These are phyloP conservation scores for Arthrobotrys conoides DNA, from an alignment of 2,329 filamentous ascomycete species.

Conservation along the genomic window DNA sequence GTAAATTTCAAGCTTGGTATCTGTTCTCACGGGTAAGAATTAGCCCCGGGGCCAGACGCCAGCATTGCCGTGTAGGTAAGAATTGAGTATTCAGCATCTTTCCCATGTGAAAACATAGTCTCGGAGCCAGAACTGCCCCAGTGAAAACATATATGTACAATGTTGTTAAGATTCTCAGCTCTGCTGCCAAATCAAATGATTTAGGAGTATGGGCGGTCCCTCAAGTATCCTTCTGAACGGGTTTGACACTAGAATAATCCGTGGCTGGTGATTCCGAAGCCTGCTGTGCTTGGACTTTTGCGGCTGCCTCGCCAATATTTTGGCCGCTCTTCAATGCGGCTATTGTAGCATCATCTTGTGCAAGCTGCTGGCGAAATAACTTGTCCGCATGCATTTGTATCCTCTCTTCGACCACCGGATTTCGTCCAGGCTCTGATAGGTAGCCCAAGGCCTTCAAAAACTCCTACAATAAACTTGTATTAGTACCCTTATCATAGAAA, in stretches of 20 bases:
- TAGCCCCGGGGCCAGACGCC: too few relatives aligned
- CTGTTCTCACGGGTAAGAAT: too few relatives aligned
- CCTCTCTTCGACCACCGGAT: conserved; percentile 80
- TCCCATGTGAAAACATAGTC: too few relatives aligned
- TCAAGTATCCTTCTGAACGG: conserved; percentile 1
- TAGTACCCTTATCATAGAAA: neutral
- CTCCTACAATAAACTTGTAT: conserved; percentile 70
- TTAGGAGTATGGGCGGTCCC: neutral
- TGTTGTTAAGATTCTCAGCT: neutral
- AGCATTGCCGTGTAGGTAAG: too few relatives aligned
- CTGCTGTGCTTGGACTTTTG: conserved; percentile 41
- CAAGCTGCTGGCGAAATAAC: conserved; percentile 87
- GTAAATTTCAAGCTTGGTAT: neutral
- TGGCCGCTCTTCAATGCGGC: conserved; percentile 73
- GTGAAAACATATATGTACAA: conserved; percentile 8
- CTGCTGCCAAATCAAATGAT: neutral
- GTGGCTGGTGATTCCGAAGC: conserved; percentile 20
- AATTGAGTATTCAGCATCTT: neutral
- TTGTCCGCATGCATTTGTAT: conserved; percentile 97
- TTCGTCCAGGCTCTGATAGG: conserved; percentile 76
- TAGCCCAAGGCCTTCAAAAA: conserved; percentile 94
- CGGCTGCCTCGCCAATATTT: conserved; percentile 47
- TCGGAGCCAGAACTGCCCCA: too few relatives aligned
- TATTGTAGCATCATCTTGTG: conserved; percentile 82
- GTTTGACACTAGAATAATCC: neutral